Base-by-base conservation (phyloP, 148 eudicot genomes). In the Vaccinium macrocarpon region DNA sequence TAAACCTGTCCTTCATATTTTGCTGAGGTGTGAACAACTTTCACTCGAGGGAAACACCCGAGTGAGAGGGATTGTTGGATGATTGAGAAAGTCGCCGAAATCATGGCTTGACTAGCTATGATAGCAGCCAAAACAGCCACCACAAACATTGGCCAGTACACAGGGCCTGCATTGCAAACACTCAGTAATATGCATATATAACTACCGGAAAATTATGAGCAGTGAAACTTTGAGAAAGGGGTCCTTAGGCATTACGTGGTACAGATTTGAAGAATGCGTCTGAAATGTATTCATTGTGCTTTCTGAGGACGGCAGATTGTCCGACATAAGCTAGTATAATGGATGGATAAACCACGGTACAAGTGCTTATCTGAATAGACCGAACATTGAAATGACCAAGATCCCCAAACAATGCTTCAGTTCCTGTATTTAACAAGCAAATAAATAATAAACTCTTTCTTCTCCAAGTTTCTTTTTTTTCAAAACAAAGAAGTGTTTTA, bases 51-150 rank as follows among this genome's bases (percentile, higher is more conserved):
- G 81, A 92, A 89, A 85, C 91, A 91, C 23, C 90, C 91, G 2
- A 91, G 68, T 0, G 92, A 87, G n/a, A 91, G 89, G 13, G 93
- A 88, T 57, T 91, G 93, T 59, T 91, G 92, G 74, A 91, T 83
- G 70, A 91, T 91, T 1, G 93, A 90, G 79, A 91, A 91, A 11
- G 91, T 88, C 0, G 91, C 93, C 0, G 93, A 91, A 62, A 91
- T 91, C 90, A 91, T 88, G 25, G 93, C 88, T 82, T 91, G 92
- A 64, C 93, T 91, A 1, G 93, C 93, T 75, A 90, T 91, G 70
- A 91, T 91, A 35, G 93, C 90, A 35, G 93, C 91, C 66, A 88
- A 15, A 79, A 91, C 91, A 0, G 92, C 93, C 29, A 91, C 86
- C n/a, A 79, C 84, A 82, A 91, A 91, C 89, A 90, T 86, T 12